Base-by-base conservation (phyloP, 768 basidiomycete genomes). In the Cystobasidium ongulense region DNA sequence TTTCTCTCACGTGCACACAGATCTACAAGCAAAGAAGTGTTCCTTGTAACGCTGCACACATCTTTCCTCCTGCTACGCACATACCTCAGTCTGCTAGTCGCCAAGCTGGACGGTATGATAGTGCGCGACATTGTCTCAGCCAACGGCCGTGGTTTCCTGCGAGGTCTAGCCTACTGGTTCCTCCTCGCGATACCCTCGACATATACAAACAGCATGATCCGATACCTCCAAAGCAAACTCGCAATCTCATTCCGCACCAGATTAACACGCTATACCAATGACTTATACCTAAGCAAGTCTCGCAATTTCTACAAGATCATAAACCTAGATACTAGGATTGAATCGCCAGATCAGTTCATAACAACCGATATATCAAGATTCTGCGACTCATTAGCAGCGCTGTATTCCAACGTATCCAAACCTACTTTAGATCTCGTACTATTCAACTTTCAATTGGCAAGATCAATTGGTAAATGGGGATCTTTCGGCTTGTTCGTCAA, bases 371-470 rank as follows among this genome's bases (percentile, higher is more conserved):
- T 98, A 21, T 89, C 90, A 46, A 85, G 89, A 1, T 98, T 94
- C 86, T 88, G 90, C 59, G 91, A 92, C 65, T 86, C 89, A 0
- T 85, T 97, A 33, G 85, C 91, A 1, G 89, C 89, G 0, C 84
- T 97, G 41, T 97, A 97, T 79, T 93, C 94, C 4, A 98, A 98
- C 80, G 80, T 96, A 39, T 87, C 94, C 75, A 98, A 98, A 79
- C 94, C 95, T 0, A 86, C 89, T 0, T 86, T 97, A 21, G 94
- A 97, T 80, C 83, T 96, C 52, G 81, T 93, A 29, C 87, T 98
- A 59, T 98, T 97, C 83, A 95, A 92, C 0, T 88, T 88, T 8
- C 94, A 97, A 78, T 86, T 97, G 13, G 88, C 91, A 0, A 86
- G 88, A 18, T 90, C 91, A 0, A 86, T 97, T 21, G 94, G 94